Evolutionary conservation across 225 moss, liverwort and hornwort genomes (phyloP), one percentile per base, ranked within the genome.

Genomic region (Physcomitrium patens): DNA sequence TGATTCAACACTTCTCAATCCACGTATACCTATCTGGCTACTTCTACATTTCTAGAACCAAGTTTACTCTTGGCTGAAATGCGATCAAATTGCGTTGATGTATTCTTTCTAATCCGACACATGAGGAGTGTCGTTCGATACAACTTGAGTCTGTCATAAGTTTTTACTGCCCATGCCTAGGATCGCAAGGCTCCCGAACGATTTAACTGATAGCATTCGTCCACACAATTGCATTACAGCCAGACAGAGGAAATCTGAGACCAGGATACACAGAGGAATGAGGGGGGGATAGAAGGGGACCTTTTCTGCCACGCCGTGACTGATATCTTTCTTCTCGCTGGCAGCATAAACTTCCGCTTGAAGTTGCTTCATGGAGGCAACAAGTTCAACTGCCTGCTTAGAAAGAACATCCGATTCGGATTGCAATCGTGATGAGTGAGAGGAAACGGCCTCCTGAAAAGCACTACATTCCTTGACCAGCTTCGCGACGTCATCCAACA

Each of bases 241-340:
- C 31, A 37, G 31, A 37, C 7, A 37, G n/a, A 23, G 43, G 56
- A 52, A 55, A 4, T 8, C 49, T 51, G 41, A 19, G 47, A 19
- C 12, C 12, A 54, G 52, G 18, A 31, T 8, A 18, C 12, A 19
- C 5, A 18, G 37, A 18, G 24, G 24, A 52, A 37, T 4, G 31
- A 37, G 31, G 51, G 12, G 2, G 52, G 43, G 49, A 52, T 45
- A 14, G n/a, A 62, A 61, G 8, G 47, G 23, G 31, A 84, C 84
- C 84, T 77, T 77, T 17, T 84, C 73, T 0, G 80, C 84, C 20
- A 63, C 43, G n/a, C 31, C 67, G 64, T 84, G 80, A 8, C 63
- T 72, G 53, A 84, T 84, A 31, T 84, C 80, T 46, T 74, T 69
- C 44, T 70, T 66, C 68, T 80, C 84, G 56, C 73, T 70, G 16